Evolutionary conservation across 2,329 filamentous ascomycete genomes (phyloP), one percentile per base, ranked within the genome.

Genomic region (Calonectria montana): DNA sequence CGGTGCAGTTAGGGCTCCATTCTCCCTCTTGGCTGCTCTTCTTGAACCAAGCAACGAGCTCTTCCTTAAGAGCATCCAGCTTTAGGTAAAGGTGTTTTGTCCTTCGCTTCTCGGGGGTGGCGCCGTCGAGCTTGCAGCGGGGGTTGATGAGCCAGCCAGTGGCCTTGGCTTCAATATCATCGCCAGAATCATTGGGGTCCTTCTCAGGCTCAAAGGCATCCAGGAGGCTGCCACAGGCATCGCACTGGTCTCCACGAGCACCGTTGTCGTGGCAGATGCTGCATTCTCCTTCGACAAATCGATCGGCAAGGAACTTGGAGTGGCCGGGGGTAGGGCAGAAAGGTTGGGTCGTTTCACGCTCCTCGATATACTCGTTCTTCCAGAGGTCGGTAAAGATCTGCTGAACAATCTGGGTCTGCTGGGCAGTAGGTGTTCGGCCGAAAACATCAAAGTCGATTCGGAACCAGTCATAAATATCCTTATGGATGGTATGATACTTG

Each of bases 381-480:
- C 95, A 89, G n/a, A 99, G 90, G 82, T 95, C 92, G 68, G 88
- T 87, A 84, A 98, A 98, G 76, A 98, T 96, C 74, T 94, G 91
- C 84, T 98, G 97, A 12, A 96, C 94, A 78, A 99, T 98, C 76
- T 95, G 91, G 25, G 95, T 98, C 84, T 98, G 97, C 79, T 97
- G 91, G 67, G 90, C 85, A 21, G 96, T 98, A 3, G 96, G 95
- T 6, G 97, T 98, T 71, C 96, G 93, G 74, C 96, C 97, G 82
- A 98, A 99, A 84, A 96, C 93, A 85, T 98, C 96, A 82, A 98
- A 98, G 70, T 90, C 92, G 80, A 98, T 96, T 81, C 95, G 91
- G 86, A 99, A 99, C 95, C 96, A 98, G 83, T 97, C 91, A 84
- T 98, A 98, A 76, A 98, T 93, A 61, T 94, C 94, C 79, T 95